Conservation (phyloP, 768 basidiomycete genomes). For the Mycena metata region DNA sequence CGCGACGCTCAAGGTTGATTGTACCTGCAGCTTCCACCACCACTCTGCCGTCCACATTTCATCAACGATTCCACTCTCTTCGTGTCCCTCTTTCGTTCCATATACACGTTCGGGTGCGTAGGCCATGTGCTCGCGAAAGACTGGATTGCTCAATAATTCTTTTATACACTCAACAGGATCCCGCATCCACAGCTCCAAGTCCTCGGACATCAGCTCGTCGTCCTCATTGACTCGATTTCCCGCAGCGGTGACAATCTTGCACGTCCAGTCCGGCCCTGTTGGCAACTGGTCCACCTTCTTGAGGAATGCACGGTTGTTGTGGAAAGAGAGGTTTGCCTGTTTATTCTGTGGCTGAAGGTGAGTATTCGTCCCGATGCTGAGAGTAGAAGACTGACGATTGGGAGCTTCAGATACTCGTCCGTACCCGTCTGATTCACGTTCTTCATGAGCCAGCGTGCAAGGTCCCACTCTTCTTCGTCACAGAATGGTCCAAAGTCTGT, state of each 20-base stretch:
- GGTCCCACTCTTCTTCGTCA: conserved; percentile 1
- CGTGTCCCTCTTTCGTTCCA: conserved; percentile 1
- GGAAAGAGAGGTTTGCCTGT: conserved; percentile 32
- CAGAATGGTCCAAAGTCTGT: neutral
- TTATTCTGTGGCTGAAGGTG: neutral
- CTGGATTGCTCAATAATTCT: conserved; percentile 41
- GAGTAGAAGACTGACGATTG: neutral
- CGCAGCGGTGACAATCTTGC: conserved; percentile 32
- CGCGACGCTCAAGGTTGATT: no score
- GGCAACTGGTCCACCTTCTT: conserved; percentile 39
- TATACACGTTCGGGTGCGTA: conserved; percentile 44
- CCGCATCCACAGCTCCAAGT: conserved; percentile 41
- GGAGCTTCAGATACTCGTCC: neutral
- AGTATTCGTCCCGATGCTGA: neutral
- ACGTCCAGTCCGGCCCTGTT: conserved; percentile 36
- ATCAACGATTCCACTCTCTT: conserved; percentile 14
- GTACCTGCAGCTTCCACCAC: conserved; percentile 4
- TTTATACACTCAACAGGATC: conserved; percentile 39
- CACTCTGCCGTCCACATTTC: conserved; percentile 22
- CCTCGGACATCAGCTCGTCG: conserved; percentile 23
- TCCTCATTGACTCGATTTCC: conserved; percentile 35
- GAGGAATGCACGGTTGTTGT: conserved; percentile 38
- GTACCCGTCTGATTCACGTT: neutral
- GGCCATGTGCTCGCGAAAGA: conserved; percentile 38
- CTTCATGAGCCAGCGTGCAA: neutral